These are phyloP conservation scores for Aureobasidium musti DNA, from an alignment of 2,329 filamentous ascomycete species.

Conservation along the genomic window DNA sequence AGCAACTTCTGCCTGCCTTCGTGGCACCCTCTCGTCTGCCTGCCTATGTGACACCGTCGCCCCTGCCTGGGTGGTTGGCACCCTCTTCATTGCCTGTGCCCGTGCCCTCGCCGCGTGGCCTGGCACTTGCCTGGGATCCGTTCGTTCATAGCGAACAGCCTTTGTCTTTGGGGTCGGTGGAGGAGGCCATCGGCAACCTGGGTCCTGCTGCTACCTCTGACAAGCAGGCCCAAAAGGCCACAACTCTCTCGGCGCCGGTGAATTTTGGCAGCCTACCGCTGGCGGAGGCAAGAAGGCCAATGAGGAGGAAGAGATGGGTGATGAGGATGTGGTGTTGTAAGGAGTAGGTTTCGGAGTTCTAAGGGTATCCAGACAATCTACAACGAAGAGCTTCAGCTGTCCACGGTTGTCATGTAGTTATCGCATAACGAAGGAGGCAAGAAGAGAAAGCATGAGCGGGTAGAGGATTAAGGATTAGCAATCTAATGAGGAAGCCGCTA, in stretches of 20 bases:
- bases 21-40: neutral
- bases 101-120: slow-evolving; percentile 2
- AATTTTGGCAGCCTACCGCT: slow-evolving; percentile 2
- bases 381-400: no score
- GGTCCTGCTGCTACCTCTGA: neutral
- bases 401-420: no score
- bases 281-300: neutral
- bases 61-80: neutral
- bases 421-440: no score
- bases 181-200: neutral
- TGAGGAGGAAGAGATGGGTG: neutral
- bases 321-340: neutral
- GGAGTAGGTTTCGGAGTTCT: neutral
- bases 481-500: no score
- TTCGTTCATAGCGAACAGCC: neutral
- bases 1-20: neutral
- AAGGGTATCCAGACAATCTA: no score
- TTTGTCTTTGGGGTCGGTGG: neutral
- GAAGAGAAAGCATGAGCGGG: no score
- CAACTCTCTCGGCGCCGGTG: neutral
- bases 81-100: neutral
- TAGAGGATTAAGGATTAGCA: no score
- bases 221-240: neutral
- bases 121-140: neutral
- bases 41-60: neutral